phyloP scores from a whole-genome alignment of 2,329 filamentous ascomycete species.

The Colletotrichum filicis region DNA sequence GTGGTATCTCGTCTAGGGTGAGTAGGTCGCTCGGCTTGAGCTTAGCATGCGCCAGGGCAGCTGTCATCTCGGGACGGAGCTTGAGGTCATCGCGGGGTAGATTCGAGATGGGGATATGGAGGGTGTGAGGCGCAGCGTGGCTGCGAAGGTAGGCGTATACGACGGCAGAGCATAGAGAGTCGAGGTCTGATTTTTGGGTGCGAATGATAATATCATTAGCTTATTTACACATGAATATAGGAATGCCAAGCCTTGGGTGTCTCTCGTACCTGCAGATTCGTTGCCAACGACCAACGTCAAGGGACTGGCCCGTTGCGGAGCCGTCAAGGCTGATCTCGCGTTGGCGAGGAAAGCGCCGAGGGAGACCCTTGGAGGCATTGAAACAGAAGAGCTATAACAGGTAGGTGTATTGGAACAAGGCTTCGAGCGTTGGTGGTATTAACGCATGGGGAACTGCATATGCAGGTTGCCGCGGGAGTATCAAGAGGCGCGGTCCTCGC shows the following conservation, averaged over 20 bases:
- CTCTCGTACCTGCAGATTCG: conserved; percentile 69
- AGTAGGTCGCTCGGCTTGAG: conserved; percentile 71
- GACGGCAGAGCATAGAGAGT: conserved; percentile 81
- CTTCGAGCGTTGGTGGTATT: background rate
- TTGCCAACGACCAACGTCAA: conserved; percentile 74
- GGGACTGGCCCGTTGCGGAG: conserved; percentile 56
- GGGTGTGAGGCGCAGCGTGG: conserved; percentile 60
- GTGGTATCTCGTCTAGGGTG: conserved; percentile 64
- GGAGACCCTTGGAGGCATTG: conserved; percentile 49
- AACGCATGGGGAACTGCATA: background rate
- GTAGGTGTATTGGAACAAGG: background rate
- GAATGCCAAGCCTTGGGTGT: background rate
- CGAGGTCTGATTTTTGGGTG: conserved; percentile 69
- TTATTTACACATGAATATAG: background rate
- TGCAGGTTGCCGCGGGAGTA: background rate
- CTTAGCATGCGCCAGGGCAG: conserved; percentile 70
- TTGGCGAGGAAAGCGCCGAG: conserved; percentile 62
- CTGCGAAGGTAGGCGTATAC: conserved; percentile 80
- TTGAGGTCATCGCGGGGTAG: conserved; percentile 74
- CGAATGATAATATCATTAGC: background rate
- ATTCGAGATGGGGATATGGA: conserved; percentile 80
- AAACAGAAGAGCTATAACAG: background rate
- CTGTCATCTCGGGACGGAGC: conserved; percentile 78
- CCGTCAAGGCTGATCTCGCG: conserved; percentile 59
- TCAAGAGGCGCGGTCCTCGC: background rate